Base-by-base conservation (phyloP, 257 asterid species). In the Capsicum pubescens region DNA sequence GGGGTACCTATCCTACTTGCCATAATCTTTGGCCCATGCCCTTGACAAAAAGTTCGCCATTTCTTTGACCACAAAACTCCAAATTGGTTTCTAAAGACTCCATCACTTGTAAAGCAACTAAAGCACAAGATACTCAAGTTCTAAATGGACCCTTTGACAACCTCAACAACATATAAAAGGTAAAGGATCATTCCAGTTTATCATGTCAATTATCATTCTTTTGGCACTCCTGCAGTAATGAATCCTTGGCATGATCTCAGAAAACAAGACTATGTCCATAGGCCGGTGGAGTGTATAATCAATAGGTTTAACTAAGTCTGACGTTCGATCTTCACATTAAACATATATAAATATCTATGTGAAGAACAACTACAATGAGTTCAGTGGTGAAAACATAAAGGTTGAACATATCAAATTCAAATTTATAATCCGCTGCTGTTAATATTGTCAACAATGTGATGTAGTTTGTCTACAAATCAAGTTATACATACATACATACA, bases 1-100 rank as follows among this genome's bases (percentile, higher is more conserved):
- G 58, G 59, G 91, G 83, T 80, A 81, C 83, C 17, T 58, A 76
- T 26, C 50, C 48, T 76, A 52, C 15, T 76, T 76, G 64, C 81
- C 26, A 76, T 12, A 76, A 76, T 54, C 61, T 76, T 60, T 55
- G 85, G 64, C 80, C 86, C 64, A 82, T 82, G 13, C 54, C n/a
- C 21, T 59, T 60, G 69, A 61, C 68, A 71, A 83, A 83, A 71
- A 56, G 77, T 21, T 39, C 35, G 8, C 44, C 86, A 46, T 72
- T 66, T 59, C 55, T 42, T 72, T 83, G 86, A 83, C 82, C 82
- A 72, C 74, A 76, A 36, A 64, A 68, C n/a, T 21, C 83, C 83
- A 63, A 77, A 82, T 35, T 76, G 81, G 17, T 48, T 52, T 52
- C 63, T 76, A 50, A 74, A 76, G 8, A 52, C 63, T 52, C 64